Percentiles rank a stretch among this genome's conserved stretches.
Evolutionary conservation across 1,284 basidiomycete genomes (phyloP).

Genomic region (Cryptococcus floricola): DNA sequence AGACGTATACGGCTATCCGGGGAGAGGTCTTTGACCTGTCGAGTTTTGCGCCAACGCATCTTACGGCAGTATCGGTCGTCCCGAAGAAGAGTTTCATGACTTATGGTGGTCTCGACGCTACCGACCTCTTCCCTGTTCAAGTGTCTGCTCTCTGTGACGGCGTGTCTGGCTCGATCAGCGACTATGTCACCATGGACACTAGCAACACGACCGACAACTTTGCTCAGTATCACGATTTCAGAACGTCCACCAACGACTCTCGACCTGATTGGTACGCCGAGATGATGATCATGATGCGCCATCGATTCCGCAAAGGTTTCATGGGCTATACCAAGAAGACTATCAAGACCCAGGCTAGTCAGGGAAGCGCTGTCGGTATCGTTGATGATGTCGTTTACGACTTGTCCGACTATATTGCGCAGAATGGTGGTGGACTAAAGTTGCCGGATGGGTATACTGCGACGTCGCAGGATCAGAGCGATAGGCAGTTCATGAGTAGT

Average conservation of each 20-base stretch:
- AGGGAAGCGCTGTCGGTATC: constrained; percentile 69
- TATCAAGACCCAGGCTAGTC: constrained; percentile 65
- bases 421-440: constrained; percentile 52
- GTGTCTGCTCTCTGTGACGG: constrained; percentile 93
- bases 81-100: constrained; percentile 68
- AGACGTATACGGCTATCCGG: constrained; percentile 75
- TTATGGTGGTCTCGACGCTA: constrained; percentile 76
- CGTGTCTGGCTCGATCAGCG: constrained; percentile 71
- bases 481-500: constrained; percentile 69
- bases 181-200: constrained; percentile 75
- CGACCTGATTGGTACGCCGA: constrained; percentile 98
- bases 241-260: constrained; percentile 76
- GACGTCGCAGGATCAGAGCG: constrained; percentile 54
- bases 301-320: constrained; percentile 81
- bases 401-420: constrained; percentile 67
- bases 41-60: constrained; percentile 55
- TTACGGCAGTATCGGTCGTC: constrained; percentile 68
- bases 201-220: constrained; percentile 76
- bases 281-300: constrained; percentile 83
- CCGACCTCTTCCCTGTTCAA: constrained; percentile 89
- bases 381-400: constrained; percentile 86
- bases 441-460: constrained; percentile 63
- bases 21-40: constrained; percentile 68
- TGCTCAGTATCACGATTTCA: constrained; percentile 91
- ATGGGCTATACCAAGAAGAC: constrained; percentile 79